phyloP scores from a whole-genome alignment of 306 rosid genomes.

The cucumber (Cucumis sativus) region Cucumber_9930_V3 NC_026657.2:5763001-5763500 shows the following conservation, averaged over 20 bases:
- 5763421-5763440: not conserved
- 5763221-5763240: not conserved
- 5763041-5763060: slow-evolving; percentile 47
- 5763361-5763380: not conserved
- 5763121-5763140: slow-evolving; percentile 61
- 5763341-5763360: not conserved
- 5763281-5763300: too few relatives aligned
- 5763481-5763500: not conserved
- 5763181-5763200: slow-evolving; percentile 54
- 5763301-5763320: not conserved
- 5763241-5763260: not conserved
- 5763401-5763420: not conserved
- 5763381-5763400: not conserved
- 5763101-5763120: slow-evolving; percentile 48
- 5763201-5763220: slow-evolving; percentile 40
- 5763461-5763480: not conserved
- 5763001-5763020: slow-evolving; percentile 74
- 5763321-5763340: not conserved
- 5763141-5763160: slow-evolving; percentile 65
- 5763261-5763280: not conserved
- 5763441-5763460: not conserved
- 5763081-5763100: slow-evolving; percentile 66
- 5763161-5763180: slow-evolving; percentile 57
- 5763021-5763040: slow-evolving; percentile 72
- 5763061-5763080: slow-evolving; percentile 62